Conservation (phyloP, 2,329 filamentous ascomycete genomes). For the Fusarium bulbicola region DNA sequence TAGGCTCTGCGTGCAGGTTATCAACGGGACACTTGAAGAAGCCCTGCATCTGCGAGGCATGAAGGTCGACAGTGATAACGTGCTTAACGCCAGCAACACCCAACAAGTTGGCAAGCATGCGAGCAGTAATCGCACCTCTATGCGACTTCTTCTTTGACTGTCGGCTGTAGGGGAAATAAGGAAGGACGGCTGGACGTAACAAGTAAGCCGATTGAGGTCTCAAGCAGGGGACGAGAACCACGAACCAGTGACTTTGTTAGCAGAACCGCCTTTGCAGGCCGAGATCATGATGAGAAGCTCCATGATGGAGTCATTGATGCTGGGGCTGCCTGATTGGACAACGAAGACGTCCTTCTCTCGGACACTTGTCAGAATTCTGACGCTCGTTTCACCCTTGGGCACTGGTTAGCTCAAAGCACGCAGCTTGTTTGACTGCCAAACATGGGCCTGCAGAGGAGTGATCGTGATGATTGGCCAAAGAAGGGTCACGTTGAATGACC, state of each 20-base stretch:
- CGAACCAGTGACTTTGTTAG: constrained; percentile 94
- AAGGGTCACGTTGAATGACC: constrained; percentile 7
- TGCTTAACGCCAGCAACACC: constrained; percentile 95
- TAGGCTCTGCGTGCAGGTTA: constrained; percentile 93
- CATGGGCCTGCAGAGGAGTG: neutral
- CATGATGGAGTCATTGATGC: constrained; percentile 99
- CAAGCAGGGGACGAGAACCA: constrained; percentile 30
- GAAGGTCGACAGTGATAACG: constrained; percentile 95
- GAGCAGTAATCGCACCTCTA: constrained; percentile 92
- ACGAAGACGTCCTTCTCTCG: constrained; percentile 99
- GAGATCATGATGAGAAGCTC: constrained; percentile 99
- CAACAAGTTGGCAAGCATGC: constrained; percentile 96
- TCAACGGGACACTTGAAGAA: constrained; percentile 99
- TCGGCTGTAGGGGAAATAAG: constrained; percentile 98
- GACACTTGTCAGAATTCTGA: constrained; percentile 77
- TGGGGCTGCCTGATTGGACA: constrained; percentile 93
- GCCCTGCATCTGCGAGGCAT: constrained; percentile 98
- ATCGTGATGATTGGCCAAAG: constrained; percentile 16
- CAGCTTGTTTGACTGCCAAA: constrained; percentile 8
- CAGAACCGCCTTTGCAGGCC: constrained; percentile 96
- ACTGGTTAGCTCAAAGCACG: constrained; percentile 33
- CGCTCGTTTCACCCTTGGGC: constrained; percentile 72
- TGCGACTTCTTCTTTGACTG: constrained; percentile 99
- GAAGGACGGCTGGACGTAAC: constrained; percentile 73
- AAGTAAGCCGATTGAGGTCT: constrained; percentile 28